Evolutionary conservation across 306 rosid species (phyloP).

Genomic region (Gastrolobium bilobum): DNA sequence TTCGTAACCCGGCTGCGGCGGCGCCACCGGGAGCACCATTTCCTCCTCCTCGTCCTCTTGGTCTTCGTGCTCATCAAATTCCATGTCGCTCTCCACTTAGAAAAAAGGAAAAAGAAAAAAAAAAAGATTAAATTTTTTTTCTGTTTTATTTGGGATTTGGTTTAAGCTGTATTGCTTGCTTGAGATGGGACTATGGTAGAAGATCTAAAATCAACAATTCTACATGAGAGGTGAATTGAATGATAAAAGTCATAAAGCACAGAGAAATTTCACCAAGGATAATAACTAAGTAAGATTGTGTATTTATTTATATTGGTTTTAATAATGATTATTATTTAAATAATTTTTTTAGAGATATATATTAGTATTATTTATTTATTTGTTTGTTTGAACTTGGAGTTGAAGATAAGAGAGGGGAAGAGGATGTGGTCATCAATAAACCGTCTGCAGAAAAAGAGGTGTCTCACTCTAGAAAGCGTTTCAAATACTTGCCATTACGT

Average conservation of each 20-base stretch:
- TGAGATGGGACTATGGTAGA: slow-evolving; percentile 39
- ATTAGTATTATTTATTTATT: background rate
- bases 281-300: slow-evolving; percentile 26
- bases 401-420: slow-evolving; percentile 51
- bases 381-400: slow-evolving; percentile 37
- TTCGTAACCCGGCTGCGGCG: slow-evolving; percentile 60
- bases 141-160: slow-evolving; percentile 28
- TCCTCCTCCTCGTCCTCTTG: slow-evolving; percentile 66
- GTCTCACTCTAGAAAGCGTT: slow-evolving; percentile 60
- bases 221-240: slow-evolving; percentile 40
- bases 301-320: slow-evolving; percentile 24
- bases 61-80: slow-evolving; percentile 73
- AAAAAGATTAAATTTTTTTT: too few species aligned
- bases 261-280: slow-evolving; percentile 36
- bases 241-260: slow-evolving; percentile 41
- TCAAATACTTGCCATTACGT: slow-evolving; percentile 44
- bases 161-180: slow-evolving; percentile 8
- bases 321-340: background rate
- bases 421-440: slow-evolving; percentile 83
- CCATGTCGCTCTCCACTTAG: slow-evolving; percentile 61
- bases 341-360: background rate
- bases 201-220: slow-evolving; percentile 52
- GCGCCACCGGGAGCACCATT: slow-evolving; percentile 52
- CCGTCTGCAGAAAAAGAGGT: slow-evolving; percentile 58
- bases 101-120: background rate